phyloP scores from a whole-genome alignment of 441 rosid genomes.

The Bruguiera hainesii region DNA sequence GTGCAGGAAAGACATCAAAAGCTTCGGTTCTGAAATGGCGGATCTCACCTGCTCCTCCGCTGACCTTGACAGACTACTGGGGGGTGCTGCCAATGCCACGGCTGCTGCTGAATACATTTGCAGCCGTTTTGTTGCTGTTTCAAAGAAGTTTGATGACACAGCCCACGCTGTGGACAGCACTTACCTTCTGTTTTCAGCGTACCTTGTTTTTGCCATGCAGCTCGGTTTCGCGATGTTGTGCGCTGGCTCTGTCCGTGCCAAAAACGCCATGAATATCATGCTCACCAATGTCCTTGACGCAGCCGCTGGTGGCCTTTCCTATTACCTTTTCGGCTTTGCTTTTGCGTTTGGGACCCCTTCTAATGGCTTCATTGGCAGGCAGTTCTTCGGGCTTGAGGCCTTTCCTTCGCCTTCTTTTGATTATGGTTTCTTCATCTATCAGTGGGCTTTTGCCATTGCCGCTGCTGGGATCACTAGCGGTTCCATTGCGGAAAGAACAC shows the following conservation, averaged over 20 bases:
- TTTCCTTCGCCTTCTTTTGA: slow-evolving; percentile 31
- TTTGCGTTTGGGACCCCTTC: slow-evolving; percentile 43
- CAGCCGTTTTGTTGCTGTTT: slow-evolving; percentile 26
- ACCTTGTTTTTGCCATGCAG: slow-evolving; percentile 52
- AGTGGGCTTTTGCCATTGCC: slow-evolving; percentile 53
- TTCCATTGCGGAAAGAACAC: slow-evolving; percentile 49
- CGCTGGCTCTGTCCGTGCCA: slow-evolving; percentile 50
- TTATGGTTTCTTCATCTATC: slow-evolving; percentile 38
- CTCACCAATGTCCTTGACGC: slow-evolving; percentile 55
- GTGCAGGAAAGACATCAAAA: too few species aligned
- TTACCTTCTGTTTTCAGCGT: slow-evolving; percentile 45
- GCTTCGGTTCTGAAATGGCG: slow-evolving; percentile 1
- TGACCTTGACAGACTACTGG: slow-evolving; percentile 22
- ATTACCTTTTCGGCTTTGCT: slow-evolving; percentile 48
- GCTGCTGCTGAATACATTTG: slow-evolving; percentile 38
- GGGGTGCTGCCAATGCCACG: slow-evolving; percentile 22
- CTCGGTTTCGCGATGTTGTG: slow-evolving; percentile 56
- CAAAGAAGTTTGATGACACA: slow-evolving; percentile 31
- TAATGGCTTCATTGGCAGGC: slow-evolving; percentile 44
- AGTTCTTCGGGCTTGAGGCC: slow-evolving; percentile 33
- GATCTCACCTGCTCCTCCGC: slow-evolving; percentile 28
- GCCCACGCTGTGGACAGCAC: slow-evolving; percentile 40
- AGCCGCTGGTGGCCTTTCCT: slow-evolving; percentile 45
- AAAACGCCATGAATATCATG: slow-evolving; percentile 51
- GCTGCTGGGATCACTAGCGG: slow-evolving; percentile 53